Evolutionary conservation across 148 eudicot species (phyloP), one percentile per base, ranked within the genome.

Genomic region (Amaranthus hypochondriacus): DNA sequence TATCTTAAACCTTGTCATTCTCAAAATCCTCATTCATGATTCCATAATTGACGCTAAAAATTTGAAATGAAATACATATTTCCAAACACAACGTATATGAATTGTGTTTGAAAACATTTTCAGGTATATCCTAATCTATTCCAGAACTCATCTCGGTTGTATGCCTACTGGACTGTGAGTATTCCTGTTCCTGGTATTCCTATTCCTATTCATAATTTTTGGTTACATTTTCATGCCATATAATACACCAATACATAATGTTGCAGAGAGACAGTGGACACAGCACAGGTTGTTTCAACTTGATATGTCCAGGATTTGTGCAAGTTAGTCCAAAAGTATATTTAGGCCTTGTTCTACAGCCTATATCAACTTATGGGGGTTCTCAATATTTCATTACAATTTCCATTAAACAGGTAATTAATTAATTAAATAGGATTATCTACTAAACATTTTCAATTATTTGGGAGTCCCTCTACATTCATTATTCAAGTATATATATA

Each of bases 221-320:
- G 12, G 15, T 50, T 61, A 61, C 42, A 47, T 42, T 47, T 68
- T 7, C 39, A 28, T 28, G 39, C 1, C 52, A 28, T 5, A 28
- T 8, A 7, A 13, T 14, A 1, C 9, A 14, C 42, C 18, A 48
- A 43, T 49, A 9, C 55, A 46, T 61, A 2, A 43, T 7, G 48
- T 49, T 74, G 74, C 61, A 79, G 82, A 69, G 18, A 62, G 82
- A 79, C 63, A 65, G 55, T 43, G 78, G 71, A 48, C 63, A 50
- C 57, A 68, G 18, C 11, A 79, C 82, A 49, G 82, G 82, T 4
- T 79, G 82, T 63, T 74, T 54, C 71, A 64, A 79, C 14, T 9
- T 5, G 48, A 0, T 74, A 0, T 79, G 82, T 48, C 71, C 82
- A 44, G 82, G 82, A 48, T 79, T 79, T 64, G 82, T 79, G 70